Evolutionary conservation across 345 rosid species (phyloP).

Genomic region (Nasturtium officinale): DNA sequence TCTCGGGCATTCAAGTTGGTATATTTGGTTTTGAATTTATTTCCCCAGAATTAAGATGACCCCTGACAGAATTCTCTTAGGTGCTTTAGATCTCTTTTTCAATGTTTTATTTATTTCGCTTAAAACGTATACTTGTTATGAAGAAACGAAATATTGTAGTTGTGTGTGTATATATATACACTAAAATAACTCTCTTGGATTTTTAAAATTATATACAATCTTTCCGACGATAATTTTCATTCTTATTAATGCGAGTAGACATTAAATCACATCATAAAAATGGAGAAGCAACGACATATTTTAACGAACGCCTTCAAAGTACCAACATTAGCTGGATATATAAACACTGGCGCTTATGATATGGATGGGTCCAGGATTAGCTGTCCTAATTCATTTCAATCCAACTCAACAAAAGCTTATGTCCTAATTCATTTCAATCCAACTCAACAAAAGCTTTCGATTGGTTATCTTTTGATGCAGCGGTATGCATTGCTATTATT

Average conservation of each 20-base stretch:
- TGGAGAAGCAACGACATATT: slow-evolving; percentile 13
- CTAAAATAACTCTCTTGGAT: neutral
- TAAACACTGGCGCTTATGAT: slow-evolving; percentile 21
- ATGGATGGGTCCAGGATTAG: slow-evolving; percentile 37
- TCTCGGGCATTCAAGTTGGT: neutral
- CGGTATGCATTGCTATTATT: neutral
- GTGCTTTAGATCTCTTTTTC: neutral
- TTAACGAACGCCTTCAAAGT: slow-evolving; percentile 33
- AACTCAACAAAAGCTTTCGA: slow-evolving; percentile 9
- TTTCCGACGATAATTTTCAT: neutral
- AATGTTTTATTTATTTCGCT: too few species aligned
- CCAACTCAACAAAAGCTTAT: slow-evolving; percentile 15
- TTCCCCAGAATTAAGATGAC: neutral
- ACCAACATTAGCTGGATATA: slow-evolving; percentile 35
- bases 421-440: slow-evolving; percentile 19
- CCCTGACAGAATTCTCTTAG: neutral
- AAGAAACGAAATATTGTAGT: neutral
- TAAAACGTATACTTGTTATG: neutral
- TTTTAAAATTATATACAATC: neutral
- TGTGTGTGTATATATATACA: neutral
- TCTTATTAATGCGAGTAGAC: slow-evolving; percentile 12
- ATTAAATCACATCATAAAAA: slow-evolving; percentile 27
- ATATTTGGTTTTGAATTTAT: neutral
- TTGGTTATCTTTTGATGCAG: slow-evolving; percentile 4
- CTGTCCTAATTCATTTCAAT: slow-evolving; percentile 28